These are phyloP conservation scores for Trichoderma citrinoviride DNA, from an alignment of 2,329 filamentous ascomycete species.

Conservation along the genomic window DNA sequence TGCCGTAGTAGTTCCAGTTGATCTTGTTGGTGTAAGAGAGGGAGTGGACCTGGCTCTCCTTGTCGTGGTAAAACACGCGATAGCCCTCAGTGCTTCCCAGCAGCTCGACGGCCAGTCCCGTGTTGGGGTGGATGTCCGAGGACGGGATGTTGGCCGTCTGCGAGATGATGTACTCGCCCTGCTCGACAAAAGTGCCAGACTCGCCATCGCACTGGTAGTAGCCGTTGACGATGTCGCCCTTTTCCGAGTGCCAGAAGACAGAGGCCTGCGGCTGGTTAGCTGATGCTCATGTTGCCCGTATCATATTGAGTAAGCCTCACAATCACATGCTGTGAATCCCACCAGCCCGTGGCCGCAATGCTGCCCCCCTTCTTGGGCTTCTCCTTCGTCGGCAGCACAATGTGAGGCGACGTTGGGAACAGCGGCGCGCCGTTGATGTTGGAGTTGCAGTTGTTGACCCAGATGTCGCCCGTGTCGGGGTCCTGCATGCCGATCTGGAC, in stretches of 20 bases:
- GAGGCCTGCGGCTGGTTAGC: neutral
- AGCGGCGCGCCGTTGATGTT: neutral
- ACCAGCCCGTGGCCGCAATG: slow-evolving; percentile 13
- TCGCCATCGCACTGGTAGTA: slow-evolving; percentile 1
- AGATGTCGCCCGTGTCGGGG: neutral
- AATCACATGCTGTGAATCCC: neutral
- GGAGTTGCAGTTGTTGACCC: neutral
- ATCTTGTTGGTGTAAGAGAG: neutral
- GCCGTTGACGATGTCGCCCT: slow-evolving; percentile 1
- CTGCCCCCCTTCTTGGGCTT: neutral
- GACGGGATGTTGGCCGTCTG: neutral
- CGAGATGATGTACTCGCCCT: slow-evolving; percentile 1
- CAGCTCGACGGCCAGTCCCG: slow-evolving; percentile 4
- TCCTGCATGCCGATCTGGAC: slow-evolving; percentile 14
- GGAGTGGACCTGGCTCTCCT: neutral
- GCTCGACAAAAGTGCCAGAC: neutral
- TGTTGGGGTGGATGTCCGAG: neutral
- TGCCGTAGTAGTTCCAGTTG: slow-evolving; percentile 7
- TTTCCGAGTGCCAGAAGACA: slow-evolving; percentile 1
- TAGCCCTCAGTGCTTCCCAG: slow-evolving; percentile 14
- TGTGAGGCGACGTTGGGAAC: neutral
- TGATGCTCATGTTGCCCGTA: neutral
- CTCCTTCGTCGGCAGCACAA: neutral
- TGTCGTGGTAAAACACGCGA: slow-evolving; percentile 8
- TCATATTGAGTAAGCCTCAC: neutral